Evolutionary conservation across 2,329 filamentous ascomycete genomes (phyloP), one percentile per base, ranked within the genome.

Genomic region (Colletotrichum lini): DNA sequence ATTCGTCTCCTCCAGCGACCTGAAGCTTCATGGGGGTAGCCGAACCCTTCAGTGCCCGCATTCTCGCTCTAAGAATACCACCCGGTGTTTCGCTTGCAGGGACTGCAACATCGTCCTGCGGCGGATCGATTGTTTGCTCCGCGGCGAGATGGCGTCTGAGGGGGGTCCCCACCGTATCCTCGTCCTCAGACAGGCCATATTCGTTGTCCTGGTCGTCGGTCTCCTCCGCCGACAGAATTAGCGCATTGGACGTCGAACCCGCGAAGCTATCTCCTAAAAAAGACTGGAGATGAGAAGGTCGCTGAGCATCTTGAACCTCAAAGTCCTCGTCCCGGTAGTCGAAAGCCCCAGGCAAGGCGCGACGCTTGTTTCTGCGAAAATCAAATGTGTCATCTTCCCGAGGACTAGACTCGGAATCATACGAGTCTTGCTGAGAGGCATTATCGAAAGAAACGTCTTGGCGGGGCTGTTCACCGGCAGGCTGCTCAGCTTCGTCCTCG

Each of bases 181-280:
- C 89, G 78, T 90, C 89, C 81, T 90, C 89, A 80, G 86, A 89
- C 86, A 89, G 89, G 81, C 91, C 93, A 88, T 94, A 94, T 90
- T 93, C 93, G 79, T 91, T 88, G 81, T 91, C 93, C 83, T 91
- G 89, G 76, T 90, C 87, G 73, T 73, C 74, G 60, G 76, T 72
- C 81, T 91, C 90, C 79, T 92, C 88, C 74, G 91, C 80, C 82
- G 84, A 90, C 83, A 83, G 85, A 81, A 89, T 84, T 81, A 88
- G 84, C 75, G 88, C 85, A 77, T 87, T 88, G 82, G 88, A 90
- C 84, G 88, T 86, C 83, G 91, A 93, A 93, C 92, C 93, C 91
- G 91, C 92, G 91, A 93, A 95, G 91, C 93, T 91, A 87, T 92
- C 89, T 90, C 92, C 94, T 93, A 95, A 95, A 96, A 96, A 96